Percentiles rank a stretch among this genome's conserved stretches.
Conservation (phyloP, 257 asterid genomes). For the Asclepias syriaca region DNA sequence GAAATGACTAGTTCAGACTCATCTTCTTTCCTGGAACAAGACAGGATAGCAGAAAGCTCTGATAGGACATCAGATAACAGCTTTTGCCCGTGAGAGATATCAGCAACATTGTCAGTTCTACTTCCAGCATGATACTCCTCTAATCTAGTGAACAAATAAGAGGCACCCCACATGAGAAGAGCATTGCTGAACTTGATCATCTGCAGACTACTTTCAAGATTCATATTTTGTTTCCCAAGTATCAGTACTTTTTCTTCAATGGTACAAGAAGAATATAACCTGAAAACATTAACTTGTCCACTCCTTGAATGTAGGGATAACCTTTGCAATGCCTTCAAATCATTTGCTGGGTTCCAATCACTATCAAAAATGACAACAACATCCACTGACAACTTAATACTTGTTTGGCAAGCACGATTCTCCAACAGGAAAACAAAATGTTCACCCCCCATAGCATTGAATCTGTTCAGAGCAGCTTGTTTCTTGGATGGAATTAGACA, state of each 20-base stretch:
- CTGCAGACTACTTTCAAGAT: constrained; percentile 46
- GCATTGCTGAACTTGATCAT: constrained; percentile 37
- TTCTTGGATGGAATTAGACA: constrained; percentile 34
- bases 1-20: constrained; percentile 38
- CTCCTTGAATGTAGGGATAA: constrained; percentile 50
- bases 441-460: constrained; percentile 56
- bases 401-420: constrained; percentile 69
- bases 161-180: constrained; percentile 85
- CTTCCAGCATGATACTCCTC: constrained; percentile 59
- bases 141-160: constrained; percentile 56
- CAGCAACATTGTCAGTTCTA: constrained; percentile 22
- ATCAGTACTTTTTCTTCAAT: constrained; percentile 69
- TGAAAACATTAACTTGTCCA: constrained; percentile 58
- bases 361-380: constrained; percentile 56
- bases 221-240: constrained; percentile 52
- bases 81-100: constrained; percentile 38
- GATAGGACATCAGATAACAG: constrained; percentile 43
- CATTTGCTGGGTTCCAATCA: constrained; percentile 75
- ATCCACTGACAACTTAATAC: constrained; percentile 59
- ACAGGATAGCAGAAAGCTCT: constrained; percentile 53
- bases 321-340: constrained; percentile 61
- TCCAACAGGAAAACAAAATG: constrained; percentile 75
- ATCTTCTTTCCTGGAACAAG: constrained; percentile 22
- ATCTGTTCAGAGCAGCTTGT: constrained; percentile 68
- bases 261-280: constrained; percentile 73